phyloP scores from a whole-genome alignment of 768 basidiomycete genomes.

The Panellus pusillus region DNA sequence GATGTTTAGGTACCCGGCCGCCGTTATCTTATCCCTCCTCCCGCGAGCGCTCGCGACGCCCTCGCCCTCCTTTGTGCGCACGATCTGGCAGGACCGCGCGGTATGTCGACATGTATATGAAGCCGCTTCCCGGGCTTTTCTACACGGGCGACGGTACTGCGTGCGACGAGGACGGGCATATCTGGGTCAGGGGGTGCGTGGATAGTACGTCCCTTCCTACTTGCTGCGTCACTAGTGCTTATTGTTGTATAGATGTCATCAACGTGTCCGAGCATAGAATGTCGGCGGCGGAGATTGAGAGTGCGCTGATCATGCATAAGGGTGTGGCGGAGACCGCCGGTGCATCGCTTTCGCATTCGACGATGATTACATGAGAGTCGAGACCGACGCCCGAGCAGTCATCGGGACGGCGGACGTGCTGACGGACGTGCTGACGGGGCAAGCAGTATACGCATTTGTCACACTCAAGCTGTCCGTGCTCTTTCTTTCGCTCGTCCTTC shows the following conservation, averaged over 20 bases:
- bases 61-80: slow-evolving; percentile 95
- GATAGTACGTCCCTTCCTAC: slow-evolving; percentile 53
- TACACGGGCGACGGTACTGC: slow-evolving; percentile 98
- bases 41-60: slow-evolving; percentile 79
- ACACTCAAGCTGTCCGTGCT: slow-evolving; percentile 83
- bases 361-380: neutral
- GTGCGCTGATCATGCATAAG: slow-evolving; percentile 89
- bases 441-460: slow-evolving; percentile 93
- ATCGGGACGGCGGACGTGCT: slow-evolving; percentile 82
- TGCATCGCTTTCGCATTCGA: slow-evolving; percentile 23
- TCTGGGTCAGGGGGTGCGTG: slow-evolving; percentile 98
- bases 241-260: slow-evolving; percentile 71
- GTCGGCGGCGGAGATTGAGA: slow-evolving; percentile 97
- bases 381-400: slow-evolving; percentile 37
- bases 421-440: slow-evolving; percentile 88
- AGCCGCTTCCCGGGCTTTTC: slow-evolving; percentile 88
- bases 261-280: slow-evolving; percentile 97
- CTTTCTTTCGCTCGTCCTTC: slow-evolving; percentile 20
- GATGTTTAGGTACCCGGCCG: too few species aligned
- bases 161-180: slow-evolving; percentile 92
- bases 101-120: slow-evolving; percentile 54
- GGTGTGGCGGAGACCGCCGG: slow-evolving; percentile 95
- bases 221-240: neutral
- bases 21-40: too few species aligned
- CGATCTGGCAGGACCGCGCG: slow-evolving; percentile 93